phyloP scores from a whole-genome alignment of 257 asterid species.

The Orobanche coerulescens region DNA sequence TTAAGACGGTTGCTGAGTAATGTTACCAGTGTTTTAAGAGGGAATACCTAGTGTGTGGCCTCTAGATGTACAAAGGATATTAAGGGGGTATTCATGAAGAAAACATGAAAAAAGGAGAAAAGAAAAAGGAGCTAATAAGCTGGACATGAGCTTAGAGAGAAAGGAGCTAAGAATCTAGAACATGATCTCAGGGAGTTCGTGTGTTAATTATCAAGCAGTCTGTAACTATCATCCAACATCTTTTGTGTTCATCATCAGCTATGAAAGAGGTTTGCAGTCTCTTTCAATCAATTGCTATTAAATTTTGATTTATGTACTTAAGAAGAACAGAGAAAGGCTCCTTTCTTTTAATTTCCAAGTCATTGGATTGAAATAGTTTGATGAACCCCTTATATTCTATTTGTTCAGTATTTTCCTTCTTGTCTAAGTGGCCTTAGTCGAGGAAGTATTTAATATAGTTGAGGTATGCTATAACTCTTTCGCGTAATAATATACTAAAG shows the following conservation, averaged over 20 bases:
- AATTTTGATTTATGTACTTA: constrained; percentile 9
- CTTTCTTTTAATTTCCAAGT: background rate
- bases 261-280: background rate
- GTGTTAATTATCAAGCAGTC: background rate
- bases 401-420: constrained; percentile 3
- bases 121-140: no score
- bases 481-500: background rate
- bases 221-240: background rate
- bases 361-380: background rate
- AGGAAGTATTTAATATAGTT: background rate
- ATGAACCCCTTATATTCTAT: constrained; percentile 1
- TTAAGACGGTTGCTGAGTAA: background rate
- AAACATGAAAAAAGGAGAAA: background rate
- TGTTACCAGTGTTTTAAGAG: background rate
- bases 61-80: background rate
- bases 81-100: background rate
- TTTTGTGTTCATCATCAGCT: background rate
- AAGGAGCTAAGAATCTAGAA: background rate
- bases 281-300: constrained; percentile 3
- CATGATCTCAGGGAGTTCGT: constrained; percentile 4
- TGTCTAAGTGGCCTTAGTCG: constrained; percentile 9
- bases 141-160: no score
- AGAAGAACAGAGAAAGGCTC: background rate
- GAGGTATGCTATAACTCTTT: constrained; percentile 1
- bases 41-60: background rate